A percentile compares a stretch with the other conserved stretches of the same genome.
phyloP scores from a whole-genome alignment of 1,284 basidiomycete genomes.

The Porodaedalea pini region DNA sequence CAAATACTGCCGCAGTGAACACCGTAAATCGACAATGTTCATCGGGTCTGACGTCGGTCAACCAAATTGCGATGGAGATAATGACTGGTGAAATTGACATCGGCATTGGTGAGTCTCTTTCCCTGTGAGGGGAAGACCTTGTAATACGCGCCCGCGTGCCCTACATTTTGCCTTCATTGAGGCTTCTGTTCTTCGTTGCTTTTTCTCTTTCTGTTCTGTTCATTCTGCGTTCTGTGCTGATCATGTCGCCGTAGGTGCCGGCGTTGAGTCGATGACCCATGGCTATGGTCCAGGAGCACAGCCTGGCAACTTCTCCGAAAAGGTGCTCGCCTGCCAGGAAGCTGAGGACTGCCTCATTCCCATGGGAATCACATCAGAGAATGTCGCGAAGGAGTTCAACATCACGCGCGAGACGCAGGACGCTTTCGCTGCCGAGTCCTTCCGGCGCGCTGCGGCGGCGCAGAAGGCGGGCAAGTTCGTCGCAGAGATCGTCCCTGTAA shows the following conservation, averaged over 20 bases:
- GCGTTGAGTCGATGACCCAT: constrained; percentile 94
- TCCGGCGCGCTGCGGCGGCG: constrained; percentile 83
- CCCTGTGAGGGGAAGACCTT: no score
- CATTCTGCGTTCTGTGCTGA: background rate
- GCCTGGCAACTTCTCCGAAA: constrained; percentile 76
- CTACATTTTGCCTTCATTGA: no score
- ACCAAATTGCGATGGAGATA: constrained; percentile 91
- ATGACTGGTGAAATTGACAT: constrained; percentile 82
- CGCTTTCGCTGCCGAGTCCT: constrained; percentile 82
- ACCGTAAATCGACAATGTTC: constrained; percentile 97
- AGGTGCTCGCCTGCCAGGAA: constrained; percentile 74
- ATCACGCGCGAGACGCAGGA: constrained; percentile 79
- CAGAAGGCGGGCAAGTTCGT: constrained; percentile 91
- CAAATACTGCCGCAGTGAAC: constrained; percentile 75
- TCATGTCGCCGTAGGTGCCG: constrained; percentile 58
- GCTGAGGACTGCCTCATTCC: constrained; percentile 92
- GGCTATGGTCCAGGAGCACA: constrained; percentile 73
- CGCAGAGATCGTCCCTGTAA: constrained; percentile 87
- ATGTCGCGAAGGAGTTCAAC: constrained; percentile 79
- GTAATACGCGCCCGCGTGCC: no score
- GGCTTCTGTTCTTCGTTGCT: no score
- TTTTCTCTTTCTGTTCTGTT: background rate
- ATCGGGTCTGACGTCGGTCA: constrained; percentile 85
- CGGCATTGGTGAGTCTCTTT: constrained; percentile 72
- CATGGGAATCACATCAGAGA: constrained; percentile 97